Conservation (phyloP, 768 basidiomycete genomes). For the Lactarius deliciosus region DNA sequence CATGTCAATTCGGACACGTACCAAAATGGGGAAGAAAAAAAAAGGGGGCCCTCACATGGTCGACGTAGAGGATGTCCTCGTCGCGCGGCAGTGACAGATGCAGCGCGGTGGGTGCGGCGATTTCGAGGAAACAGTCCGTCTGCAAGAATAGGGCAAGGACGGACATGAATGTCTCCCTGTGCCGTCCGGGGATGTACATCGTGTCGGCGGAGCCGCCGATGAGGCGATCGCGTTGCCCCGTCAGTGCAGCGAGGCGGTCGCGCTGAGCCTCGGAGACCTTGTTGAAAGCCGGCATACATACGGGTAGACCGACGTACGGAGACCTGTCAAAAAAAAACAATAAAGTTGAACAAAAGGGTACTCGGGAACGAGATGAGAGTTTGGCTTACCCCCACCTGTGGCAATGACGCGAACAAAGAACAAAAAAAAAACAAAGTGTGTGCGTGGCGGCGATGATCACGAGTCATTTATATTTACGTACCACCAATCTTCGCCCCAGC, state of each 20-base stretch:
- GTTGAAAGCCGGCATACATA: slow-evolving; percentile 45
- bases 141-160: slow-evolving; percentile 45
- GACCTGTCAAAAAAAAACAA: slow-evolving; percentile 35
- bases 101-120: slow-evolving; percentile 46
- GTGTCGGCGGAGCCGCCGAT: slow-evolving; percentile 52
- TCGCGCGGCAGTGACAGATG: slow-evolving; percentile 43
- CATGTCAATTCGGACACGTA: slow-evolving; percentile 2
- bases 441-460: background rate
- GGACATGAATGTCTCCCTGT: slow-evolving; percentile 43
- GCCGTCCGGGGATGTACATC: slow-evolving; percentile 47
- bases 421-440: background rate
- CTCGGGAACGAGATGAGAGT: background rate
- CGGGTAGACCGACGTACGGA: slow-evolving; percentile 45
- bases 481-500: slow-evolving; percentile 48
- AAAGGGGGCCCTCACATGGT: slow-evolving; percentile 40
- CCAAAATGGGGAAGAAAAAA: background rate
- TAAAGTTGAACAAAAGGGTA: background rate
- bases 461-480: slow-evolving; percentile 29
- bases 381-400: slow-evolving; percentile 31
- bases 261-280: slow-evolving; percentile 41
- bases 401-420: background rate
- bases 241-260: slow-evolving; percentile 39
- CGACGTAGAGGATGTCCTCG: slow-evolving; percentile 47
- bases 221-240: slow-evolving; percentile 39
- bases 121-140: slow-evolving; percentile 51